phyloP scores from a whole-genome alignment of 1,139 yeast genomes.

The Taiozyma sp. region DNA sequence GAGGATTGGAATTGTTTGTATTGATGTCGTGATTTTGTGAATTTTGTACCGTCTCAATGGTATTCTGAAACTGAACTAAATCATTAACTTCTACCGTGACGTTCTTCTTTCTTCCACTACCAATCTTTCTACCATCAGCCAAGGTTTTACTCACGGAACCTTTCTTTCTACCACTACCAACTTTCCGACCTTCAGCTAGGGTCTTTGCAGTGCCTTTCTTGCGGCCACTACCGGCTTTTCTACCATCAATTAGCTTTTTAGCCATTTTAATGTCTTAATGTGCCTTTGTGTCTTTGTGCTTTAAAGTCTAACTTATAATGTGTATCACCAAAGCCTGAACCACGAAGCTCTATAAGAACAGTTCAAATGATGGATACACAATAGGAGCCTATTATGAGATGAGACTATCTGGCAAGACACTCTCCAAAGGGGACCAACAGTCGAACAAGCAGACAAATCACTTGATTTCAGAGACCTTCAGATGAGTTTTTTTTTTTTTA shows the following conservation, averaged over 20 bases:
- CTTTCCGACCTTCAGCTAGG: conserved; percentile 34
- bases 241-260: conserved; percentile 34
- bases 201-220: conserved; percentile 36
- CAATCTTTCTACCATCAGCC: conserved; percentile 22
- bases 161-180: conserved; percentile 34
- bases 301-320: no score
- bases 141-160: conserved; percentile 23
- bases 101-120: conserved; percentile 21
- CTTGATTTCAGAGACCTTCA: background rate
- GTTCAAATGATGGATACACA: background rate
- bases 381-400: background rate
- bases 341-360: background rate
- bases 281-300: background rate
- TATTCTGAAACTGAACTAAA: background rate
- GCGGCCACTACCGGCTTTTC: conserved; percentile 35
- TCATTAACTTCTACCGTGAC: background rate
- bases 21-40: background rate
- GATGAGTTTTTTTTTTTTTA: background rate
- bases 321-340: no score
- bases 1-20: background rate
- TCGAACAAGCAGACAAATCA: background rate
- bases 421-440: background rate
- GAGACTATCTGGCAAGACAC: background rate
- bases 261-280: conserved; percentile 25
- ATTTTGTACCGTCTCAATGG: background rate